Base-by-base conservation (phyloP, 768 basidiomycete genomes). In the Cytidiella melzeri region DNA sequence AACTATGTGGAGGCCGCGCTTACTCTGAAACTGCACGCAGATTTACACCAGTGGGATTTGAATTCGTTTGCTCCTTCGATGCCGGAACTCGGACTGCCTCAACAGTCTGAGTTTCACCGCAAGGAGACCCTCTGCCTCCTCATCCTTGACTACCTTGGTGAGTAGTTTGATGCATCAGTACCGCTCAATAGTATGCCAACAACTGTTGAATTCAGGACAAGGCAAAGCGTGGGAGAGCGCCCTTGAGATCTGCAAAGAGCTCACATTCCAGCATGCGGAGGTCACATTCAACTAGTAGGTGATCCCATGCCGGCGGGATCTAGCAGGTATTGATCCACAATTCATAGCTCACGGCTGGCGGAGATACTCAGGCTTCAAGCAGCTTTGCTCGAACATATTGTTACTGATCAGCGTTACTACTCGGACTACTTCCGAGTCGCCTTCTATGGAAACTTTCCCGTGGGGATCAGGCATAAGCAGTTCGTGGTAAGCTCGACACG, bases 151-250 rank as follows among this genome's bases (percentile, higher is more conserved):
- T 92, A 93, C 58, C 79, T 97, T 19, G 90, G 92, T 90, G 50
- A 48, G 76, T 57, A 15, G 19, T 45, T 39, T 13, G 6, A 41
- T 45, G 9, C 55, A 23, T 5, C 39, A 34, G 41, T 28, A n/a
- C 23, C 42, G 47, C 45, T 41, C 21, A n/a, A 18, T 26, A 48
- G 42, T 18, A 23, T 23, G 40, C 9, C 40, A 6, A 10, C 47
- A 27, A 48, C 45, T 38, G 57, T 41, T 54, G 28, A 13, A 52
- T 46, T 20, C 52, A 93, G 92, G 91, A 43, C 90, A 93, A 67
- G 95, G 94, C 9, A 93, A 95, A 60, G 94, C 95, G n/a, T 98
- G 92, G 80, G 95, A 98, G 66, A 85, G 79, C 45, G 95, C 92
- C 2, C 83, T 96, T 50, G 87, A 91, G 41, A 87, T 97, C 43